These are phyloP conservation scores for Iris pallida DNA, from an alignment of 116 monocot genomes.

Conservation along the genomic window DNA sequence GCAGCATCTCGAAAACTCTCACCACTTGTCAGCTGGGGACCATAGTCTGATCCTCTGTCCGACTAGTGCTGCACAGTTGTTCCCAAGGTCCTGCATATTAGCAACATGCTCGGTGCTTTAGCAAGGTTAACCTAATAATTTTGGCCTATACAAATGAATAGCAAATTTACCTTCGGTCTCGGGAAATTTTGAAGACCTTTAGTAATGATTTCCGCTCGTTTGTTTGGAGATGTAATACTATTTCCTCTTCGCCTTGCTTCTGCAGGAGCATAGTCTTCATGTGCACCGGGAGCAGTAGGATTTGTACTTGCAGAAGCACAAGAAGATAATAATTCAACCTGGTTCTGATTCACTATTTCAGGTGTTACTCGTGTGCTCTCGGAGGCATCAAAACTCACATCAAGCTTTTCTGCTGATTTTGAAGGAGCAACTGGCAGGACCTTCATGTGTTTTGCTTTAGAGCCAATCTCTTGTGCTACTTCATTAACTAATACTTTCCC, in stretches of 20 bases:
- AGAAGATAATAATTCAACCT: constrained; percentile 42
- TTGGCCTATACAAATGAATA: constrained; percentile 4
- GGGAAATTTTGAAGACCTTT: background rate
- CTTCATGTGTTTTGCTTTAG: constrained; percentile 10
- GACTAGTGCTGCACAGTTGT: no score
- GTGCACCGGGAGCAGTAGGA: constrained; percentile 22
- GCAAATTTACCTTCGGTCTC: constrained; percentile 30
- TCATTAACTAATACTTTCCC: constrained; percentile 15
- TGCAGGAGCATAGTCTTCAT: constrained; percentile 9
- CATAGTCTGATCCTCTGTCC: constrained; percentile 50
- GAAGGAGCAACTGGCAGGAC: constrained; percentile 7
- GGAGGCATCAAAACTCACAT: constrained; percentile 17
- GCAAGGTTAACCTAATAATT: no score
- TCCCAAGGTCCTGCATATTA: no score
- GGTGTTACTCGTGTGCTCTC: background rate
- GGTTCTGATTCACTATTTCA: constrained; percentile 14
- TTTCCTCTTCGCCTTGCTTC: constrained; percentile 1
- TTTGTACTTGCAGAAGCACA: constrained; percentile 60
- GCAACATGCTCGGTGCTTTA: no score
- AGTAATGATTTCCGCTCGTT: constrained; percentile 7
- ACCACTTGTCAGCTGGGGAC: constrained; percentile 48
- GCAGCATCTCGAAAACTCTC: constrained; percentile 7
- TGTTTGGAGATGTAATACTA: constrained; percentile 8
- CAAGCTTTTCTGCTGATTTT: constrained; percentile 21
- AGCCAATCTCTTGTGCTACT: constrained; percentile 10